phyloP scores from a whole-genome alignment of 805 yeast genomes.

The Kodamaea restingae region DNA sequence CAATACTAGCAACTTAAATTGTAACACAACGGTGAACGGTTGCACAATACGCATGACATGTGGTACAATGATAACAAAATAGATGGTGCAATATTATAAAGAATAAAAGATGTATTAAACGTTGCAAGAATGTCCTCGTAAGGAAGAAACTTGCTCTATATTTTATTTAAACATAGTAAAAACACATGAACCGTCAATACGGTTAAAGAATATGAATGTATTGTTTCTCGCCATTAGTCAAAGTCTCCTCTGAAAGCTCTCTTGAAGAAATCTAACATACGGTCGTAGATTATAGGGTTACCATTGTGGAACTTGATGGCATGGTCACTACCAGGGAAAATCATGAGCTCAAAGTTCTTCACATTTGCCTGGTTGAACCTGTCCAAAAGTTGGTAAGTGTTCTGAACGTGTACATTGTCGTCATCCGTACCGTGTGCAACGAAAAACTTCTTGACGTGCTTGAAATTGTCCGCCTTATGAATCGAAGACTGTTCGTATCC shows the following conservation, averaged over 20 bases:
- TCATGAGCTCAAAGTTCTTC: conserved; percentile 78
- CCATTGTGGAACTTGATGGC: conserved; percentile 71
- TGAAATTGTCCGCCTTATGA: conserved; percentile 43
- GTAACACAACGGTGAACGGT: too few species aligned
- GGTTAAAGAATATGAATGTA: too few species aligned
- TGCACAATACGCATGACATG: too few species aligned
- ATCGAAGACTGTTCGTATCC: conserved; percentile 48
- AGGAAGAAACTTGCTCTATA: too few species aligned
- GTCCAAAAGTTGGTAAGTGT: conserved; percentile 60
- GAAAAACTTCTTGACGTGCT: conserved; percentile 51
- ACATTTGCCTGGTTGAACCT: conserved; percentile 55
- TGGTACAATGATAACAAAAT: too few species aligned
- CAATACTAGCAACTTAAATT: neutral
- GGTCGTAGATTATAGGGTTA: conserved; percentile 60
- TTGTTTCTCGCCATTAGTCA: neutral
- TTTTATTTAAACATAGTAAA: too few species aligned
- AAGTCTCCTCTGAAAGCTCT: conserved; percentile 12
- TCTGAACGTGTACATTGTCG: conserved; percentile 79
- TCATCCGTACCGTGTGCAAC: conserved; percentile 83
- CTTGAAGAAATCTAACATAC: conserved; percentile 18
- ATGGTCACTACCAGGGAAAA: conserved; percentile 82
- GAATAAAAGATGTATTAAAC: too few species aligned
- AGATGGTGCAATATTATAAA: too few species aligned
- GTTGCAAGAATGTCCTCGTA: too few species aligned
- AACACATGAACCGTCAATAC: too few species aligned